Evolutionary conservation across 73 alveolate genomes (phyloP), one percentile per base, ranked within the genome.

Genomic region (Chromera velia): DNA sequence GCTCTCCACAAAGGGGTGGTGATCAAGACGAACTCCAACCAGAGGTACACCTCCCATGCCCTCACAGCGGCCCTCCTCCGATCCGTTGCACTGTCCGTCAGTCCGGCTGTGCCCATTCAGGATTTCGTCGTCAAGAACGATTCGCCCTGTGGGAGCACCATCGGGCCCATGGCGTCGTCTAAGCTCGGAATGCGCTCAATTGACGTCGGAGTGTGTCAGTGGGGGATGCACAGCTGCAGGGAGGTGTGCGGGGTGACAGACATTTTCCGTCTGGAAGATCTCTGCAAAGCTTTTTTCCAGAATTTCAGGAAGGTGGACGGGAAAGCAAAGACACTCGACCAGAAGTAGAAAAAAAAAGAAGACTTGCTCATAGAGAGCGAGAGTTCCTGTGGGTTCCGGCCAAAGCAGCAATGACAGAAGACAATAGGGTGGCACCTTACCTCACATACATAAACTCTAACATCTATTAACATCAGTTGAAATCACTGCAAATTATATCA

Each of bases 101-200:
- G 68, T 64, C 83, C 86, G 33, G 81, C 72, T 73, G 91, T 75
- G n/a, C 91, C 91, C 48, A 40, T 85, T 30, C 93, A 91, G 85
- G 97, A 89, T 84, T 91, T 89, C 33, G 89, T 91, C 75, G 97
- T 91, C 48, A 82, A 90, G 78, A 91, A 91, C 69, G 97, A 91
- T 70, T 81, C 91, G 31, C 97, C 97, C 30, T 91, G 97, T 73
- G 97, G 97, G 34, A 85, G 94, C 73, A 91, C 97, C 70, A 89
- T 91, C 26, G 96, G 96, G n/a, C 94, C 96, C 34, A 76, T 89
- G 73, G 77, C 76, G 48, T 79, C 93, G 4, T 4, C 55, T 13
- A 40, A 40, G 13, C 55, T 40, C 22, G 55, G 96, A 75, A 91
- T 91, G 27, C 88, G 91, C 64, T 80, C 91, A 28, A 94, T 91